Base-by-base conservation (phyloP, 768 basidiomycete species). In the Tricholoma sp. region DNA sequence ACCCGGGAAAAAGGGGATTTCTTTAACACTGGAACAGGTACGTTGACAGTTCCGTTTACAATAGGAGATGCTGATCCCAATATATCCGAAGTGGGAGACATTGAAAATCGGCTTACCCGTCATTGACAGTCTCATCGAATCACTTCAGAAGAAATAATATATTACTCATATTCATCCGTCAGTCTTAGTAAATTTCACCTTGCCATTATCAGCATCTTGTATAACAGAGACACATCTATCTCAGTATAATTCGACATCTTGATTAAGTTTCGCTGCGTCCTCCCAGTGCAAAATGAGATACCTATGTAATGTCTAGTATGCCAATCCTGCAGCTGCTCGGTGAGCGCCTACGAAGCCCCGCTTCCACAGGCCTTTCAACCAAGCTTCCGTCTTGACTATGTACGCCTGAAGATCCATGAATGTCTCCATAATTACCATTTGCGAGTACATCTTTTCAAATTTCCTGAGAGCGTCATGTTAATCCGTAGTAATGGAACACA, bases 1-100 rank as follows among this genome's bases (percentile, higher is more conserved):
- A 59, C 90, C 91, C 0, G 88, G 89, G 0, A 92, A 90, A 70
- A 93, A 91, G 63, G 91, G 89, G 8, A 88, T 92, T 52, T 79
- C 86, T 0, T 74, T 93, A 24, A 68, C 73, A 12, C 49, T 72
- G 2, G 89, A 91, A 18, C 88, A 89, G 78, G 86, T 86, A 59
- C 47, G 73, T 65, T 5, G 5, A 14, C 8, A 31, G 14, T 31
- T 8, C 2, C 18, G 4, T 58, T 34, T 8, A 50, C 19, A 0
- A 9, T 52, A 14, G 18, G 18, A 18, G 29, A 43, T 22, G 27
- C 19, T 31, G 7, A 8, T 16, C 34, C 37, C 32, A 34, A 39
- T 24, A 43, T 53, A 29, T 46, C 4, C 39, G 4, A 59, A 88
- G 81, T 88, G 87, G 87, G 71, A 84, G 46, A 63, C 66, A 10